Evolutionary conservation across 2,329 filamentous ascomycete genomes (phyloP), one percentile per base, ranked within the genome.

Genomic region (Diaporthe velutina): DNA sequence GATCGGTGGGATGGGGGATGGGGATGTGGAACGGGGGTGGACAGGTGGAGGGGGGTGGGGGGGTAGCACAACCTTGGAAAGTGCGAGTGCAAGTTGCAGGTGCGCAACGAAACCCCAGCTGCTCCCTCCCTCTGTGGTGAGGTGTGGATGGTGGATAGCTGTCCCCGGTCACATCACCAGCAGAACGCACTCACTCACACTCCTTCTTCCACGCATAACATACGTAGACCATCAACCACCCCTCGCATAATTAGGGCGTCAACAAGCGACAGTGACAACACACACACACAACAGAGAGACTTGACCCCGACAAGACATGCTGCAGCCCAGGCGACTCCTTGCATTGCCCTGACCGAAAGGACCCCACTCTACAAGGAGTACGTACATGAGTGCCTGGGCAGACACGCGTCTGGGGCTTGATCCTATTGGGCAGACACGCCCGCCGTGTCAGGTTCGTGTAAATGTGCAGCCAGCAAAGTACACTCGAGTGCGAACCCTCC

Each of bases 401-500:
- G 22, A 67, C 33, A 67, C 64, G 64, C 64, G 64, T 67, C 64
- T n/a, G 45, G 45, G 45, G 64, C 30, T n/a, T 17, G 9, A 67
- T 67, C 64, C 64, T 52, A 67, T 67, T 67, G 64, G 64, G 2
- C 45, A 45, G 45, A 52, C 64, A 67, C 64, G 64, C 42, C 64
- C 12, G 33, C 15, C 64, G 64, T 67, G 64, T 67, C 64, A 67
- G 64, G 64, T 67, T 67, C 64, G 64, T 67, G 64, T 67, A 67
- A 67, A 67, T 67, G 64, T 67, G 64, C 40, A 71, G 54, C 38
- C 7, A 38, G 54, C 12, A 13, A 42, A 57, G 45, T 78, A 77
- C 74, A 66, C 75, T 61, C 50, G 28, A 64, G 78, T 77, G 74
- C 70, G 54, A 57, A 70, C 76, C 75, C 78, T 77, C 79, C 74